phyloP scores from a whole-genome alignment of 768 basidiomycete genomes.

The Agrocybe pediades region DNA sequence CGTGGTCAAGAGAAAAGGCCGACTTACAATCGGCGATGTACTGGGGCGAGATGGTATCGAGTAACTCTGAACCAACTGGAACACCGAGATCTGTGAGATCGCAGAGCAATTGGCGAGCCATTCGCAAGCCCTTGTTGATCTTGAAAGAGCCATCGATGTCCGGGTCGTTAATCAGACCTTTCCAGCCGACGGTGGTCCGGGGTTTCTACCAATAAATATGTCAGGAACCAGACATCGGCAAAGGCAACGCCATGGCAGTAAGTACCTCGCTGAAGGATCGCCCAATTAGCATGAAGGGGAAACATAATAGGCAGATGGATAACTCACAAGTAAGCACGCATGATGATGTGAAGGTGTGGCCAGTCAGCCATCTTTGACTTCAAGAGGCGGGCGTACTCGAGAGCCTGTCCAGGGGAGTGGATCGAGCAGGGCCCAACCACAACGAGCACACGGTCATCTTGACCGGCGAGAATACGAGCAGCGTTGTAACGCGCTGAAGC shows the following conservation, averaged over 20 bases:
- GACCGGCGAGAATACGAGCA: constrained; percentile 79
- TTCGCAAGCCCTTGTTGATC: constrained; percentile 95
- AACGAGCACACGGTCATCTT: constrained; percentile 85
- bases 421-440: constrained; percentile 97
- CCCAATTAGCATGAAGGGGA: too few relatives aligned
- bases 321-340: constrained; percentile 97
- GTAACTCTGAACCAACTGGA: constrained; percentile 92
- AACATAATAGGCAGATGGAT: too few relatives aligned
- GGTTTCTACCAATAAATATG: constrained; percentile 67
- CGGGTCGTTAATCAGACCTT: constrained; percentile 94
- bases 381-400: constrained; percentile 78
- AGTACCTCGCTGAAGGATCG: constrained; percentile 36
- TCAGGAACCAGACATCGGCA: constrained; percentile 1
- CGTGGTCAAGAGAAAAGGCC: neutral
- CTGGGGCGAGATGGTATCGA: constrained; percentile 80
- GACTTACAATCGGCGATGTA: constrained; percentile 74
- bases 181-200: constrained; percentile 96
- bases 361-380: constrained; percentile 66
- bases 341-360: constrained; percentile 85
- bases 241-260: neutral
- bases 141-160: constrained; percentile 93
- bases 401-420: constrained; percentile 83
- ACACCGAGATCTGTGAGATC: constrained; percentile 89
- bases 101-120: constrained; percentile 85
- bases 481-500: constrained; percentile 77